These are phyloP conservation scores for Heterobasidion irregulare DNA, from an alignment of 1,284 basidiomycete species.

Conservation along the genomic window DNA sequence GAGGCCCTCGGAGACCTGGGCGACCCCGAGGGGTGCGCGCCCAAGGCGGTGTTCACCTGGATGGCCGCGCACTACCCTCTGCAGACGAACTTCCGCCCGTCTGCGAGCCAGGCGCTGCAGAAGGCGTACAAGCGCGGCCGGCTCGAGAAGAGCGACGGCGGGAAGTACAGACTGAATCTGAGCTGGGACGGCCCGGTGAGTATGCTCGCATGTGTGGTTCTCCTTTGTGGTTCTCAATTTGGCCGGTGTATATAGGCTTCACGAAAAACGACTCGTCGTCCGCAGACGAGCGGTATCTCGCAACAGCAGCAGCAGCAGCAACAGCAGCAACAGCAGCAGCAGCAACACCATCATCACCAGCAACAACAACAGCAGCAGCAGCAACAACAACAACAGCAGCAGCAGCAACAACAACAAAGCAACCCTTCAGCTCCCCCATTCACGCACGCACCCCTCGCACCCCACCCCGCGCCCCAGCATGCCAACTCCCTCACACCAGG, in stretches of 20 bases:
- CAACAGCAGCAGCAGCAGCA: conserved; percentile 13
- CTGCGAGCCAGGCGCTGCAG: conserved; percentile 76
- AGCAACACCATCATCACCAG: conserved; percentile 13
- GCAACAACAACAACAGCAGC: conserved; percentile 13
- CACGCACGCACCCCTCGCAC: conserved; percentile 44
- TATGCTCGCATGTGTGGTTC: conserved; percentile 6
- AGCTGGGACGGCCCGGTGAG: conserved; percentile 70
- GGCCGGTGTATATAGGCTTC: conserved; percentile 51
- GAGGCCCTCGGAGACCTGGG: conserved; percentile 57
- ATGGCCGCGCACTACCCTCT: conserved; percentile 75
- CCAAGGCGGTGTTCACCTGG: conserved; percentile 74
- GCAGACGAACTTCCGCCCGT: conserved; percentile 78
- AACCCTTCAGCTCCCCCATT: conserved; percentile 43
- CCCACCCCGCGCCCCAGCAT: conserved; percentile 4
- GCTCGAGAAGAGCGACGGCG: conserved; percentile 59
- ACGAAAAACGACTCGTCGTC: conserved; percentile 56
- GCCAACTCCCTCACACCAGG: conserved; percentile 7
- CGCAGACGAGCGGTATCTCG: conserved; percentile 43
- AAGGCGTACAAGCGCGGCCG: conserved; percentile 73
- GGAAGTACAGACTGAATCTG: conserved; percentile 65
- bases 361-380: conserved; percentile 14
- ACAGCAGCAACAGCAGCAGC: conserved; percentile 14
- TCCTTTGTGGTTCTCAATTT: background rate
- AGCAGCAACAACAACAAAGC: conserved; percentile 1
- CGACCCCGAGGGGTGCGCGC: conserved; percentile 64